Conservation (phyloP, 345 rosid species). For the Eucalyptus coolabah region DNA sequence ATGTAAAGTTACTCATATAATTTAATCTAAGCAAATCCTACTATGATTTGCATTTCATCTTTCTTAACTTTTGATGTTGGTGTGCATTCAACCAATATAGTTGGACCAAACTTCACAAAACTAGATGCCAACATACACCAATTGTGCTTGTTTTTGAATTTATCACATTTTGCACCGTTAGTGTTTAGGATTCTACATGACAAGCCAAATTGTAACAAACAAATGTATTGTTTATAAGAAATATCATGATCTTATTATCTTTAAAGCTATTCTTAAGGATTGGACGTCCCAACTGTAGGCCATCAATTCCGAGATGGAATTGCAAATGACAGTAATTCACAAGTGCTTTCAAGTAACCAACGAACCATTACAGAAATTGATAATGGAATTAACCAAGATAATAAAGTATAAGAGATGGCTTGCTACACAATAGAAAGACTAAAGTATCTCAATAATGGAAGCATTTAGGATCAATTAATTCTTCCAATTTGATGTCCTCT, state of each 20-base stretch:
- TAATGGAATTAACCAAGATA: neutral
- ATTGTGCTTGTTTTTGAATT: neutral
- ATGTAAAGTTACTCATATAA: no score
- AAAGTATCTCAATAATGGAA: accelerated
- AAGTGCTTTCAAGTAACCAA: neutral
- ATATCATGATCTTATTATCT: no score
- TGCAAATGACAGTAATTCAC: neutral
- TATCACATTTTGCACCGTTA: neutral
- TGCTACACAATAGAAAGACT: accelerated
- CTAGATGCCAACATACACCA: neutral
- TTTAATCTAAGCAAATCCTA: no score
- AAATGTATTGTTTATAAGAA: no score
- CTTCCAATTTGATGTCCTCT: no score
- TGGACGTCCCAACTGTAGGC: accelerated
- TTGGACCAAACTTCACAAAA: neutral
- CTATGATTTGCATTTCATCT: accelerated
- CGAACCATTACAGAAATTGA: neutral
- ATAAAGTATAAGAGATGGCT: neutral
- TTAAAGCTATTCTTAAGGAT: neutral
- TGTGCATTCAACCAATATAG: neutral
- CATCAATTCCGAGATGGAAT: neutral
- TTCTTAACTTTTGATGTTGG: no score
- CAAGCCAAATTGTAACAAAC: no score
- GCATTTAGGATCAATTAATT: no score
- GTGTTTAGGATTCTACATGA: neutral